Percentiles rank a stretch among this genome's conserved stretches.
phyloP scores from a whole-genome alignment of 169 alveolate species.

The Cryptosporidium muris region DNA sequence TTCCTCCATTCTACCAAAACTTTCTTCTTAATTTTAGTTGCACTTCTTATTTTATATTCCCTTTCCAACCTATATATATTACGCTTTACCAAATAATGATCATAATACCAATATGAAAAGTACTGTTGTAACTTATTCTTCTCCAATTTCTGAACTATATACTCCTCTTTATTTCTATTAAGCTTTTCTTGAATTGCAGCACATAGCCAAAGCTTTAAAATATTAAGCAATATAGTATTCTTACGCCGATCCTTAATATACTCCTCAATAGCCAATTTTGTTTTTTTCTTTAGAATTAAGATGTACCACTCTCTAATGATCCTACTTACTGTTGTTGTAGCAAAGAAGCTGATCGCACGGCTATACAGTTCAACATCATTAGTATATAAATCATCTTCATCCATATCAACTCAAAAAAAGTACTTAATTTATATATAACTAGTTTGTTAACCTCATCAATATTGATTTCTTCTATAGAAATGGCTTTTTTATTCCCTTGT shows the following conservation, averaged over 20 bases:
- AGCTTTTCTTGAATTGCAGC: constrained; percentile 15
- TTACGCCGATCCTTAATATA: constrained; percentile 3
- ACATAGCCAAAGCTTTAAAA: constrained; percentile 37
- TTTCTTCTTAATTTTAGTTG: not conserved
- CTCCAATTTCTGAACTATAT: not conserved
- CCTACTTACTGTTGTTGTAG: constrained; percentile 34
- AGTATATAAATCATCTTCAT: not conserved
- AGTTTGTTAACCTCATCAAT: too few species aligned
- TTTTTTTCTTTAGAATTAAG: constrained; percentile 15
- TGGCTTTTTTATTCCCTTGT: too few species aligned
- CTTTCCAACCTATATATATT: not conserved
- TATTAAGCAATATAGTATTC: not conserved
- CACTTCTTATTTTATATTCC: not conserved
- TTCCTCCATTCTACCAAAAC: constrained; percentile 1
- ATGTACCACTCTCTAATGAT: constrained; percentile 61
- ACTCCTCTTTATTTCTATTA: constrained; percentile 12
- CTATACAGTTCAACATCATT: constrained; percentile 19
- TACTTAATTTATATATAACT: too few species aligned
- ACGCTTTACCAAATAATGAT: constrained; percentile 23
- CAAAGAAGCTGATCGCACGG: constrained; percentile 41
- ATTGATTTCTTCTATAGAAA: too few species aligned
- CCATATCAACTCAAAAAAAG: not conserved
- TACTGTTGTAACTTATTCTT: not conserved
- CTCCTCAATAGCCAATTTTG: constrained; percentile 14
- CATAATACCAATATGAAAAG: constrained; percentile 21